A percentile compares a stretch with the other conserved stretches of the same genome.
These are phyloP conservation scores for Delitschia confertaspora DNA, from an alignment of 495 filamentous ascomycete genomes.

Conservation along the genomic window DNA sequence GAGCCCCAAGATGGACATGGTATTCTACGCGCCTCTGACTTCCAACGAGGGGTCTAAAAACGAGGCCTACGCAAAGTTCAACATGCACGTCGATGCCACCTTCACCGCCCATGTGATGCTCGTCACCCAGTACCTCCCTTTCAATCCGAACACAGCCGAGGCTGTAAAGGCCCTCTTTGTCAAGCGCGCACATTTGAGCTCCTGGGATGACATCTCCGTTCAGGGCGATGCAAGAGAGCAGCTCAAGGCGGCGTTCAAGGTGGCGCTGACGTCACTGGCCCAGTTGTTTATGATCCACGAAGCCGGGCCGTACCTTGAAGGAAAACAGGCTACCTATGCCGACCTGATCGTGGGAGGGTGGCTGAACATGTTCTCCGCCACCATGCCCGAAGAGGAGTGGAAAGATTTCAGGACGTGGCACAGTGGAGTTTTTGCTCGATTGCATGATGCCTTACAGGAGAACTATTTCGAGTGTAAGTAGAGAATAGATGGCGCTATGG, in stretches of 20 bases:
- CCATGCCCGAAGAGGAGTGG: constrained; percentile 44
- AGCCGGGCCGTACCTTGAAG: constrained; percentile 45
- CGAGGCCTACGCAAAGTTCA: constrained; percentile 38
- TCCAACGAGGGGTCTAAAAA: constrained; percentile 13
- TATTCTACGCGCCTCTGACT: constrained; percentile 21
- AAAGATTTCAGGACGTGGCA: constrained; percentile 45
- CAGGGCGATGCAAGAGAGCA: constrained; percentile 38
- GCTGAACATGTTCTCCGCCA: constrained; percentile 40
- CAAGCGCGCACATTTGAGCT: constrained; percentile 37
- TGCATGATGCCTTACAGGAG: constrained; percentile 23
- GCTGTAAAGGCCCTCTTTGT: constrained; percentile 39
- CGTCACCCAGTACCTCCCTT: constrained; percentile 32
- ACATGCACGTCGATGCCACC: constrained; percentile 42
- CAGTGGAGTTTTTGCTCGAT: constrained; percentile 34
- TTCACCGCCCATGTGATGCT: constrained; percentile 41
- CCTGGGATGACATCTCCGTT: constrained; percentile 42
- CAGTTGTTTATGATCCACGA: constrained; percentile 35
- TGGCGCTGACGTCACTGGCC: constrained; percentile 39
- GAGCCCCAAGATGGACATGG: constrained; percentile 20
- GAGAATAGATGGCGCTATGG: too few species aligned
- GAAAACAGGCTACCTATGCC: constrained; percentile 44
- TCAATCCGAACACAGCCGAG: constrained; percentile 41
- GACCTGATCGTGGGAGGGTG: constrained; percentile 56
- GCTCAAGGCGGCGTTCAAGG: constrained; percentile 34
- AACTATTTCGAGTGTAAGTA: constrained; percentile 20